A percentile compares a stretch with the other conserved stretches of the same genome.
phyloP scores from a whole-genome alignment of 805 yeast species.

The Myxozyma geophila region DNA sequence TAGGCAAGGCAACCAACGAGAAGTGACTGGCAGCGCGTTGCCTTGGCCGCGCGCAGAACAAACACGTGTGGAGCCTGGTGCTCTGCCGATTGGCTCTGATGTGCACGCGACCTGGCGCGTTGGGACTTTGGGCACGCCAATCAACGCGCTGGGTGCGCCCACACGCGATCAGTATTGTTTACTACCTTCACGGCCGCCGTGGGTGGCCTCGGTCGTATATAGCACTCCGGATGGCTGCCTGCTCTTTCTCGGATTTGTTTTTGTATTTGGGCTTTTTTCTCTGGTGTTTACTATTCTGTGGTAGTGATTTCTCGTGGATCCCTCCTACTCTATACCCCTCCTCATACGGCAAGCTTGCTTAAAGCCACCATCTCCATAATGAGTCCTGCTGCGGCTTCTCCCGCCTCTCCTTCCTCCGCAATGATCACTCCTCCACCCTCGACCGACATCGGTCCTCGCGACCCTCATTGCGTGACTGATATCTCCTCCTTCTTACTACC shows the following conservation, averaged over 20 bases:
- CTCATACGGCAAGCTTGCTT: no score
- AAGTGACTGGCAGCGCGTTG: no score
- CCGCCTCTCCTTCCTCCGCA: conserved; percentile 4
- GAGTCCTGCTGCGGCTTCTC: not conserved
- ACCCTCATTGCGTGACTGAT: conserved; percentile 24
- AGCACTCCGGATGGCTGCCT: not conserved
- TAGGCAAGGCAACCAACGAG: no score
- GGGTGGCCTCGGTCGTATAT: not conserved
- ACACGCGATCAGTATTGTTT: conserved; percentile 26
- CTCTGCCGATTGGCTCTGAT: conserved; percentile 19
- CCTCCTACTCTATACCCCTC: no score
- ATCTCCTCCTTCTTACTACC: conserved; percentile 27
- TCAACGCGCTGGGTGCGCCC: conserved; percentile 18
- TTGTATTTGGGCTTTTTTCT: not conserved
- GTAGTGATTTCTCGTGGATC: no score
- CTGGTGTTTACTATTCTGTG: not conserved
- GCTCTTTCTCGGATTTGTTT: not conserved
- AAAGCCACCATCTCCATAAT: no score
- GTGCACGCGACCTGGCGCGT: conserved; percentile 29
- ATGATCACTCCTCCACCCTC: conserved; percentile 37
- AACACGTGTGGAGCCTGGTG: conserved; percentile 13
- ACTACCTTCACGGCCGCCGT: not conserved
- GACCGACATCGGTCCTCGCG: conserved; percentile 31
- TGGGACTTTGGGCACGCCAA: conserved; percentile 19
- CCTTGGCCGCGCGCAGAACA: no score